Percentiles rank a stretch among this genome's conserved stretches.
phyloP scores from a whole-genome alignment of 140 eudicot genomes.

The Oenanthe javanica region DNA sequence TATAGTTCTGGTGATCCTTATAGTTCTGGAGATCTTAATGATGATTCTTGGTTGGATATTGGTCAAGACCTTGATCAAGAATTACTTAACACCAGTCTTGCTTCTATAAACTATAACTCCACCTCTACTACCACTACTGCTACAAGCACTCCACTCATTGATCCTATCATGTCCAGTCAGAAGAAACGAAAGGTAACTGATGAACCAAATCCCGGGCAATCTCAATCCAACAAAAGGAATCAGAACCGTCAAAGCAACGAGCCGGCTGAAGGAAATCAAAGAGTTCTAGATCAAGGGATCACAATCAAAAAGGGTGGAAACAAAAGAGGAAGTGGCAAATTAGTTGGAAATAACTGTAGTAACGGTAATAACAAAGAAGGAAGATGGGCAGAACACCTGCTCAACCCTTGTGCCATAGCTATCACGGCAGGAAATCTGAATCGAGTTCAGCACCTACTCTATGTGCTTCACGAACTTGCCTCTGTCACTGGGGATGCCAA shows the following conservation, averaged over 20 bases:
- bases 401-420: conserved; percentile 69
- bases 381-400: conserved; percentile 52
- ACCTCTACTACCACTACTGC: conserved; percentile 29
- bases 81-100: conserved; percentile 23
- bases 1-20: too few species aligned
- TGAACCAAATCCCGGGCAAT: conserved; percentile 20
- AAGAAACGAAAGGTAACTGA: conserved; percentile 51
- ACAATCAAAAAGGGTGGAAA: conserved; percentile 16
- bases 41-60: conserved; percentile 48
- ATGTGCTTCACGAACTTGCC: conserved; percentile 63
- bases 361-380: conserved; percentile 32
- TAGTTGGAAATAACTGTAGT: conserved; percentile 11
- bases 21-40: conserved; percentile 28
- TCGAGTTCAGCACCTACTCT: conserved; percentile 66
- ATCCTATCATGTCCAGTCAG: conserved; percentile 17
- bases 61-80: conserved; percentile 38
- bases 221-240: conserved; percentile 25
- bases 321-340: conserved; percentile 19
- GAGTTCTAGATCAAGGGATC: conserved; percentile 8
- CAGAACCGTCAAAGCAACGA: conserved; percentile 26
- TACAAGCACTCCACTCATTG: conserved; percentile 30
- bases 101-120: conserved; percentile 22
- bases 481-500: conserved; percentile 79
- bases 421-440: conserved; percentile 43
- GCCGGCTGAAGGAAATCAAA: conserved; percentile 30